phyloP scores from a whole-genome alignment of 192 early-diverging fungal species.

The Ambispora gerdemannii region DNA sequence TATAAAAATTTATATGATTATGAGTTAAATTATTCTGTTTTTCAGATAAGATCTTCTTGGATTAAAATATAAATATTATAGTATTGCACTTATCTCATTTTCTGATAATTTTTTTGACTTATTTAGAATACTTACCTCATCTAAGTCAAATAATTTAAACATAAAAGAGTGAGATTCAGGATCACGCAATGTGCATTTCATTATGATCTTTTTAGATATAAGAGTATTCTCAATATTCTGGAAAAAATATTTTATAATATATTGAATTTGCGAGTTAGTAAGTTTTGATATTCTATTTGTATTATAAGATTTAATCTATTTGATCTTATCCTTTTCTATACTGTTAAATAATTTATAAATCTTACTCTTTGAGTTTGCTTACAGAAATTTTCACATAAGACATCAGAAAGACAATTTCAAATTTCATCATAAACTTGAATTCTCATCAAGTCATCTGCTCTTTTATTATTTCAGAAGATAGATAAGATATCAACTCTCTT shows the following conservation, averaged over 20 bases:
- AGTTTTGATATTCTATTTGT: conserved; percentile 19
- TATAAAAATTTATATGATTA: neutral
- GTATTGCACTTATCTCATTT: neutral
- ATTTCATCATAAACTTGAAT: conserved; percentile 13
- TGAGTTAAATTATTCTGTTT: too few species aligned
- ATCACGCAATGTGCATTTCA: too few species aligned
- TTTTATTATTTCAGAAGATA: neutral
- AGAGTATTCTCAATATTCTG: neutral
- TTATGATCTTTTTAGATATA: conserved; percentile 11
- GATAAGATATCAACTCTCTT: neutral
- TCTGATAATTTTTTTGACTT: neutral
- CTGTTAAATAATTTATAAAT: conserved; percentile 21
- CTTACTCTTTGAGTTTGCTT: too few species aligned
- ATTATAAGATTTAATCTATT: conserved; percentile 1
- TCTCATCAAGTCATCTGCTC: neutral
- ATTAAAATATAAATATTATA: neutral
- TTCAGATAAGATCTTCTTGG: too few species aligned
- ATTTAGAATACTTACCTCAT: too few species aligned
- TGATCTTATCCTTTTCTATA: conserved; percentile 3
- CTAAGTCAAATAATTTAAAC: too few species aligned
- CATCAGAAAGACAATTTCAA: neutral
- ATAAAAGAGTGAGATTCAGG: too few species aligned
- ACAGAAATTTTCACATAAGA: too few species aligned
- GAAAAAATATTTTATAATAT: conserved; percentile 12
- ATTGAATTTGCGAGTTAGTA: neutral